Base-by-base conservation (phyloP, 495 filamentous ascomycete species). In the Podospora comata region DNA sequence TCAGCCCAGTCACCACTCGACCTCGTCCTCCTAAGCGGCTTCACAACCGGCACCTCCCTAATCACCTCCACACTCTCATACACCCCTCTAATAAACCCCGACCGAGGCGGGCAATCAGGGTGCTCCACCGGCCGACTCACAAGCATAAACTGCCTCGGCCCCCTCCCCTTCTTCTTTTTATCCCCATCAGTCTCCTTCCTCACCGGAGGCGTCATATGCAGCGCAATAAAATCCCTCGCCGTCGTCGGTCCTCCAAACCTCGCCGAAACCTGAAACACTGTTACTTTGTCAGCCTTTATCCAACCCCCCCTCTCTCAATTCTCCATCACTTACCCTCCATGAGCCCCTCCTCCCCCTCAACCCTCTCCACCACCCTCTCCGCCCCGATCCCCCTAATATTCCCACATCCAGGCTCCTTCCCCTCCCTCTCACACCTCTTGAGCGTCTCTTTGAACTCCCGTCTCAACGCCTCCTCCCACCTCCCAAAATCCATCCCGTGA, bases 41-140 rank as follows among this genome's bases (percentile, higher is more conserved):
- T 78, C 0, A 83, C 80, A 9, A 80, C 65, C 1, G 88, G 89
- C 30, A 97, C 83, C 79, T 97, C 95, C 55, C 95, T 84, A 64
- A 98, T 91, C 65, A 97, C 85, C 76, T 97, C 94, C 26, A 98
- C 90, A 16, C 90, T 93, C 80, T 98, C 94, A 77, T 97, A 98
- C 67, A 89, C 82, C 0, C 94, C 95, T 18, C 93, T 83, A 64
- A 96, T 89, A 72, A 90, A 93, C 9, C 90, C 90, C 67, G 86
- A 75, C 20, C 88, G 82, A 15, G 83, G 83, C 4, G 88, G 88
- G 20, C 88, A 89, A 66, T 91, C 89, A 0, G 88, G 87, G 79
- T 97, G 94, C 30, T 79, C 78, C 74, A 91, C 90, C 1, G 95
- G 95, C 75, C 88, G 90, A 16, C 93, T 97, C 5, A 97, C 86